Conservation (phyloP, 352 stramenopile genomes). For the Phytophthora constricta region DNA sequence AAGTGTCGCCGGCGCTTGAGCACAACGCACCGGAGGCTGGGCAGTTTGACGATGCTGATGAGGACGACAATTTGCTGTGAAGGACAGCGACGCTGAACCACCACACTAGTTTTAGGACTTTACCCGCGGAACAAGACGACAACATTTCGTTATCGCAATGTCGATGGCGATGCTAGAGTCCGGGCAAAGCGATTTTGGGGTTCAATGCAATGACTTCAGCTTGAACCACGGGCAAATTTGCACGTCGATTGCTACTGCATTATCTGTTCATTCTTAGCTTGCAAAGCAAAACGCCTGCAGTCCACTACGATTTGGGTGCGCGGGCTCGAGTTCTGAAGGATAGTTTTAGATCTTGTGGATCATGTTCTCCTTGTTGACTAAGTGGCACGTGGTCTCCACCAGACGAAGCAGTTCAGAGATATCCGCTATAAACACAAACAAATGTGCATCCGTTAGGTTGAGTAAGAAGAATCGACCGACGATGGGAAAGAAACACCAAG, state of each 20-base stretch:
- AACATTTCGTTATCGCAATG: conserved; percentile 9
- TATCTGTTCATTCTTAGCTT: conserved; percentile 22
- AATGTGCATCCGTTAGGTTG: not conserved
- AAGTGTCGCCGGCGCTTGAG: conserved; percentile 60
- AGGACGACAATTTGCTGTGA: conserved; percentile 61
- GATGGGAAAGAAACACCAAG: too few species aligned
- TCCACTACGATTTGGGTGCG: conserved; percentile 1
- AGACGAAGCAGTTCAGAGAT: conserved; percentile 96
- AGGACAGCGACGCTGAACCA: not conserved
- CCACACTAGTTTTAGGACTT: conserved; percentile 31
- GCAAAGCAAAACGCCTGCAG: conserved; percentile 16
- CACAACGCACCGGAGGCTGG: conserved; percentile 47
- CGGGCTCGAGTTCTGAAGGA: not conserved
- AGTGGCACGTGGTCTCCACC: conserved; percentile 97
- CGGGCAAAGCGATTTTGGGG: too few species aligned
- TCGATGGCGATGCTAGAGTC: too few species aligned
- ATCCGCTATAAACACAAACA: conserved; percentile 64
- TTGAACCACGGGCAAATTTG: too few species aligned
- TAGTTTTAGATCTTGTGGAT: conserved; percentile 90
- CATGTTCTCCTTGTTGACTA: conserved; percentile 99
- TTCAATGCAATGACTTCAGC: too few species aligned
- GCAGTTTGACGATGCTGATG: conserved; percentile 86
- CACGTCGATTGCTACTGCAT: conserved; percentile 22
- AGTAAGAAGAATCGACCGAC: too few species aligned
- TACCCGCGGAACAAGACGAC: not conserved